Evolutionary conservation across 768 basidiomycete genomes (phyloP).

Genomic region (Agaricus blazei): DNA sequence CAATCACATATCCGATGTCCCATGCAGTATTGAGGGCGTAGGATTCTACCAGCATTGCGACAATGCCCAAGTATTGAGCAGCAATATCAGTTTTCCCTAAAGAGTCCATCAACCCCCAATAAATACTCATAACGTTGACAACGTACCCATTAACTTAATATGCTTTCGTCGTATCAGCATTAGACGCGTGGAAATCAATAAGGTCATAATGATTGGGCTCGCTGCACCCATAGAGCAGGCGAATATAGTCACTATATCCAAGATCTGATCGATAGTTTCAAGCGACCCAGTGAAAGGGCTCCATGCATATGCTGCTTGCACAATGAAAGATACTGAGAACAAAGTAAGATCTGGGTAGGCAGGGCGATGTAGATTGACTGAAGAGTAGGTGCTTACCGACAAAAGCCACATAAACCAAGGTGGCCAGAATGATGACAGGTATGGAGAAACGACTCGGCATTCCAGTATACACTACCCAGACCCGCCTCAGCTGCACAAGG

Average conservation of each 20-base stretch:
- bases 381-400: not conserved
- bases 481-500: not conserved
- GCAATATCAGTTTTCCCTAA: not conserved
- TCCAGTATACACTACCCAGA: not conserved
- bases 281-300: not conserved
- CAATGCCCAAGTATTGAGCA: not conserved
- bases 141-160: not conserved
- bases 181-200: not conserved
- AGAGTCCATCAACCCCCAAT: not conserved
- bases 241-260: not conserved
- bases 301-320: not conserved
- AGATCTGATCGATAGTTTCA: no score
- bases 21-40: constrained; percentile 2
- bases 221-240: not conserved
- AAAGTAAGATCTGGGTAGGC: no score
- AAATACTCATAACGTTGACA: not conserved
- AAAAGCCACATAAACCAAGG: not conserved
- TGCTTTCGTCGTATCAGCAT: not conserved
- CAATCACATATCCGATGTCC: not conserved
- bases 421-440: not conserved
- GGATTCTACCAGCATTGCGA: not conserved
- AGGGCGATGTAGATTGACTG: no score
- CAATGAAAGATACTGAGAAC: no score
- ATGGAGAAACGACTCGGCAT: not conserved
- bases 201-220: not conserved